These are phyloP conservation scores for Ananas comosus DNA, from an alignment of 176 grass and related monocot genomes.

Conservation along the genomic window DNA sequence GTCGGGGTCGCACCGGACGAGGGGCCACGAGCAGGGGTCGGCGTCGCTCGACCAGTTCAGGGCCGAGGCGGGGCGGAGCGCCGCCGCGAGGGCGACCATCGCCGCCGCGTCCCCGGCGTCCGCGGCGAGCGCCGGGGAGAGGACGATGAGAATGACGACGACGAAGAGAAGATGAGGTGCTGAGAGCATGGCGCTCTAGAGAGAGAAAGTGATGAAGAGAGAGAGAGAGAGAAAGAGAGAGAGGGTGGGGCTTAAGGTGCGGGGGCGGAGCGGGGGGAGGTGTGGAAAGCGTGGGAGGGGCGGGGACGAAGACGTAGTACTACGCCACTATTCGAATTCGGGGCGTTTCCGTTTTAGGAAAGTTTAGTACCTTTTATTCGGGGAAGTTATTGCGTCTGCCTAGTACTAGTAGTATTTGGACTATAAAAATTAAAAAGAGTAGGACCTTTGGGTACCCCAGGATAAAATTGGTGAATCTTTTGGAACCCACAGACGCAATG, in stretches of 20 bases:
- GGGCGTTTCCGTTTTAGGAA: neutral
- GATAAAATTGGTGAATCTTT: neutral
- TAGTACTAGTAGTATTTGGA: neutral
- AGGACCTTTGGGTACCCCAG: neutral
- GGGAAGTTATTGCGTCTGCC: neutral
- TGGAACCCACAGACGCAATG: neutral
- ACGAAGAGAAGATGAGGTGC: neutral
- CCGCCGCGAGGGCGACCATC: conserved; percentile 25
- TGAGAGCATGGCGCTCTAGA: neutral
- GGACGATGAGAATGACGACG: neutral
- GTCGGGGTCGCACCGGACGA: conserved; percentile 12
- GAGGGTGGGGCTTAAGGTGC: neutral
- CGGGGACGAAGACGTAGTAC: neutral
- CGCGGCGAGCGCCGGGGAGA: neutral
- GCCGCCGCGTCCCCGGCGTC: conserved; percentile 20
- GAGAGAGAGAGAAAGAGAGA: neutral
- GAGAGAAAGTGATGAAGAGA: neutral
- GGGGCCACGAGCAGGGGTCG: conserved; percentile 30
- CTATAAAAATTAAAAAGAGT: too few species aligned
- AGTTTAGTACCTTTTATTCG: neutral
- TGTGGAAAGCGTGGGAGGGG: conserved; percentile 1
- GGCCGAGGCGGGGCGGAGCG: conserved; percentile 1
- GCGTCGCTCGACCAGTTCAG: conserved; percentile 23
- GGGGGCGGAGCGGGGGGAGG: neutral
- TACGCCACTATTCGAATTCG: neutral